Evolutionary conservation across 2,329 filamentous ascomycete species (phyloP).

Genomic region (Bimuria novae-zelandiae): DNA sequence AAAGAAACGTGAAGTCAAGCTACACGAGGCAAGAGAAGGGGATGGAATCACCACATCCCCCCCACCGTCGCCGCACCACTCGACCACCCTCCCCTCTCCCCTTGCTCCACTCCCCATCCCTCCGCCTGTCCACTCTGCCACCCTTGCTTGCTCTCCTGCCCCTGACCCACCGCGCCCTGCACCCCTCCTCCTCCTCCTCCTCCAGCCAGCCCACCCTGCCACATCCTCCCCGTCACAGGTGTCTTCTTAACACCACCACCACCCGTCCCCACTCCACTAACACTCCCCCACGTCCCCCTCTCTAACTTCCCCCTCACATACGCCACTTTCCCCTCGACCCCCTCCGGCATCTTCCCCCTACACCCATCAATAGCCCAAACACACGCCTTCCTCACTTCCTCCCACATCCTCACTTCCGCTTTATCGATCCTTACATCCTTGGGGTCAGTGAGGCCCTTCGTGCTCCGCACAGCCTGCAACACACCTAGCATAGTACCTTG

Average conservation of each 20-base stretch:
- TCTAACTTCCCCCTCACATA: slow-evolving; percentile 33
- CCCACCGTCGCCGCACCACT: neutral
- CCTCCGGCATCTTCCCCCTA: slow-evolving; percentile 32
- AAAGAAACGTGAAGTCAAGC: no score
- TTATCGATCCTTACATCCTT: slow-evolving; percentile 20
- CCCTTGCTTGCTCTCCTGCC: no score
- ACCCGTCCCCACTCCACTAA: slow-evolving; percentile 25
- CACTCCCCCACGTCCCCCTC: slow-evolving; percentile 31
- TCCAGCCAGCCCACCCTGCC: neutral
- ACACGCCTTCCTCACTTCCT: slow-evolving; percentile 27
- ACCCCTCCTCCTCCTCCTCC: neutral
- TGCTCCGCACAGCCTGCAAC: slow-evolving; percentile 29
- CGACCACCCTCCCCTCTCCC: neutral
- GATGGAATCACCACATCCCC: no score
- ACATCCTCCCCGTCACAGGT: neutral
- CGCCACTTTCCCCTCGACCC: slow-evolving; percentile 29
- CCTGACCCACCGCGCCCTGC: no score
- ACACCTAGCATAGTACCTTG: slow-evolving; percentile 41
- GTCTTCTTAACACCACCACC: slow-evolving; percentile 18
- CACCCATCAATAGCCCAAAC: slow-evolving; percentile 31
- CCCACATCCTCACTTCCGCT: slow-evolving; percentile 29
- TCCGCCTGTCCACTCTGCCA: neutral
- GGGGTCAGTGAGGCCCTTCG: no score
- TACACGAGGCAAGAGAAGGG: no score
- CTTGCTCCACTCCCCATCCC: neutral